Percentiles rank a stretch among this genome's conserved stretches.
phyloP scores from a whole-genome alignment of 2,329 filamentous ascomycete species.

The Cordyceps cateniannulata region DNA sequence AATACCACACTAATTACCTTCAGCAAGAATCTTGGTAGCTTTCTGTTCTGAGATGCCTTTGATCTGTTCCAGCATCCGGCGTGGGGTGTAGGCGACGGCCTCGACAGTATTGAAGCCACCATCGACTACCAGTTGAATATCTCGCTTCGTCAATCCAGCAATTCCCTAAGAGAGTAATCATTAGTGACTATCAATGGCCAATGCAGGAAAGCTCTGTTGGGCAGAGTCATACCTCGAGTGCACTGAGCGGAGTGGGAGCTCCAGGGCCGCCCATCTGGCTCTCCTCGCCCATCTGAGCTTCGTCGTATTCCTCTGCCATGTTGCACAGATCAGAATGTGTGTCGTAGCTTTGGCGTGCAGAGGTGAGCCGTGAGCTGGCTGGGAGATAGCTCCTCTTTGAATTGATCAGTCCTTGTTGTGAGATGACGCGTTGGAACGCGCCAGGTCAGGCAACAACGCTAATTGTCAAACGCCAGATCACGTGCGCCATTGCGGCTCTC shows the following conservation, averaged over 20 bases:
- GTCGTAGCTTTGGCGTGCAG: neutral
- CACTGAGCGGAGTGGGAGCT: conserved; percentile 82
- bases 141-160: conserved; percentile 83
- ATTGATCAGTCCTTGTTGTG: conserved; percentile 11
- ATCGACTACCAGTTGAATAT: conserved; percentile 88
- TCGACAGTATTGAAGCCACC: conserved; percentile 95
- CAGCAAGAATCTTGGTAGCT: conserved; percentile 80
- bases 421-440: conserved; percentile 12
- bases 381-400: neutral
- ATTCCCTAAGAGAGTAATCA: conserved; percentile 56
- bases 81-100: conserved; percentile 86
- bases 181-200: conserved; percentile 12
- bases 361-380: neutral
- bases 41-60: conserved; percentile 98
- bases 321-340: conserved; percentile 4
- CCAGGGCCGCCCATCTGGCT: conserved; percentile 72
- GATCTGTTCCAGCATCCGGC: conserved; percentile 80
- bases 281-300: conserved; percentile 61
- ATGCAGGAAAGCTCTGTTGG: neutral
- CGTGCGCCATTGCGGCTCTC: neutral
- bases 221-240: conserved; percentile 64
- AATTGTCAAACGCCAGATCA: conserved; percentile 8
- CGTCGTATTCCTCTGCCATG: conserved; percentile 57
- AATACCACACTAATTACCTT: conserved; percentile 50
- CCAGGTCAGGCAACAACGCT: conserved; percentile 4